Evolutionary conservation across 1,139 yeast genomes (phyloP), one percentile per base, ranked within the genome.

Genomic region (Kazachstania sp.): DNA sequence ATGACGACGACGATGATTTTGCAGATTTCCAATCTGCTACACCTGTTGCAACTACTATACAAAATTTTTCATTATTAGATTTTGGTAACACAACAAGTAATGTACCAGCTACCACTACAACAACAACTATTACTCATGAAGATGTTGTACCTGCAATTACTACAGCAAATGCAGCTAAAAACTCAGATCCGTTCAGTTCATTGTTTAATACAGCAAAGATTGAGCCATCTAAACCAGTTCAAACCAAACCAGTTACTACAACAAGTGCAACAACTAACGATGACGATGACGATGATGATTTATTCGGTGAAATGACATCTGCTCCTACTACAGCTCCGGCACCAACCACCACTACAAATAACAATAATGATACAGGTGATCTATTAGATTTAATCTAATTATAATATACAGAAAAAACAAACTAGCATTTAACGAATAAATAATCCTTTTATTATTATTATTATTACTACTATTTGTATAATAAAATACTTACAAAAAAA

Each of bases 1-100:
- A 72, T 19, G 85, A 80, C 39, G 87, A 81, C 41, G 95, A 84
- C 54, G 97, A 88, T 57, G 97, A 90, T 39, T 90, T 90, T 67
- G 95, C 86, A 55, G 97, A 92, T 57, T 90, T 90, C 75, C 97
- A 90, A 67, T 80, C 86, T 46, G 95, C 96, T 4, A 77, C 76
- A 49, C 78, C 64, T 6, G 55, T 54, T 15, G 57, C 48, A 12
- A 39, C 19, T 45, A 47, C 49, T 49, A 48, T 15, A 49, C 54
- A 49, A 28, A 42, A 39, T 37, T 6, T n/a, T 18, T 23, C 39
- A 7, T 37, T 26, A 13, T 20, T 37, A 8, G 39, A 37, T 26
- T 37, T 37, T 11, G 20, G 23, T 26, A 37, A 12, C 12, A 15
- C 16, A 13, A 30, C 32, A 23, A 9, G 12, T 3, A 4, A 4